These are phyloP conservation scores for Amesomyces nigricolor DNA, from an alignment of 2,329 filamentous ascomycete species.

Conservation along the genomic window DNA sequence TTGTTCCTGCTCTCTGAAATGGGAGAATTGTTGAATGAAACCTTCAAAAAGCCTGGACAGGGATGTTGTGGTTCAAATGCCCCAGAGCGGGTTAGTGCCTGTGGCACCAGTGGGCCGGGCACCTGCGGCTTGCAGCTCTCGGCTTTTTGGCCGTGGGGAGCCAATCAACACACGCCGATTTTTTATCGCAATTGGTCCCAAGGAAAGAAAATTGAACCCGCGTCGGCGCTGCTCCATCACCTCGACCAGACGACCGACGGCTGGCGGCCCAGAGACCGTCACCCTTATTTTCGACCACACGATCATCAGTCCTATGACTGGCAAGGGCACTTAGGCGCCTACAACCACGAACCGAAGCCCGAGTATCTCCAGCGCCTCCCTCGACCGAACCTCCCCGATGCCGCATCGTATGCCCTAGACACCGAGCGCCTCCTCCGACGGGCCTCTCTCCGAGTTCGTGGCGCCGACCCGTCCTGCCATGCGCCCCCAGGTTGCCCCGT, in stretches of 20 bases:
- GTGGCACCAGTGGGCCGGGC: not conserved
- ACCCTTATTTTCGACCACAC: not conserved
- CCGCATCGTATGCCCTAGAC: conserved; percentile 17
- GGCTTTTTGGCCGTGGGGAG: not conserved
- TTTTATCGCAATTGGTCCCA: conserved; percentile 3
- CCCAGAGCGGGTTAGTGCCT: not conserved
- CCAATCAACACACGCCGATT: conserved; percentile 9
- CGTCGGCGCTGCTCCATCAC: not conserved
- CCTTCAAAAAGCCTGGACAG: not conserved
- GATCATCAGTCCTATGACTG: not conserved
- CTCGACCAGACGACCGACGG: not conserved
- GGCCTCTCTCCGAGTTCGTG: conserved; percentile 15
- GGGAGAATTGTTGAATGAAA: not conserved
- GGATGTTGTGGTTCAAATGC: not conserved
- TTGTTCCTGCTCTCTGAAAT: not conserved
- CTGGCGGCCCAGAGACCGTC: not conserved
- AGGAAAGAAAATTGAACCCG: conserved; percentile 11
- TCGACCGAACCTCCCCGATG: conserved; percentile 13
- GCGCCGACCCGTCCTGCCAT: conserved; percentile 25
- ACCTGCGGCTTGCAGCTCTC: not conserved
- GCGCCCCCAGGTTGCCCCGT: conserved; percentile 21
- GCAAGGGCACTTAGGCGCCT: not conserved
- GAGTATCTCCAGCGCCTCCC: not conserved
- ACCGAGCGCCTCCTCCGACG: conserved; percentile 18
- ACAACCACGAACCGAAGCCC: not conserved